Evolutionary conservation across 164 flowering plant species (phyloP).

Genomic region (Nelumbo lutea): DNA sequence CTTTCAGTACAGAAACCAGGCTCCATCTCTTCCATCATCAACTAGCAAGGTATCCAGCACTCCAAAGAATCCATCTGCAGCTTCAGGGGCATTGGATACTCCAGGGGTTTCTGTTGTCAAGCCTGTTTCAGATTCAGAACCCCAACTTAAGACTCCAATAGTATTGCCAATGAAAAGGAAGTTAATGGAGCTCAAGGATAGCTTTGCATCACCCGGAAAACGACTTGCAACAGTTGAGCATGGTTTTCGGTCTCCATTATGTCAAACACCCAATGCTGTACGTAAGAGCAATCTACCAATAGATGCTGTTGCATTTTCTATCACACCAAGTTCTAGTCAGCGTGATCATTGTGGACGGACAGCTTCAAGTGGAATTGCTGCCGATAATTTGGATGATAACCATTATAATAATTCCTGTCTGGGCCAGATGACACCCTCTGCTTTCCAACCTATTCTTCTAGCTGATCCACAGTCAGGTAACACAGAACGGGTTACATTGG

Average conservation of each 20-base stretch:
- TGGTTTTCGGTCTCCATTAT: constrained; percentile 50
- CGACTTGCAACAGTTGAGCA: constrained; percentile 52
- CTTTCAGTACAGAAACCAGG: constrained; percentile 42
- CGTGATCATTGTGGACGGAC: constrained; percentile 38
- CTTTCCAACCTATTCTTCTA: constrained; percentile 35
- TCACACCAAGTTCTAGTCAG: constrained; percentile 38
- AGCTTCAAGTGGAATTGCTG: constrained; percentile 17
- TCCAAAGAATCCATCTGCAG: constrained; percentile 29
- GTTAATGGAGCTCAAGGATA: constrained; percentile 59
- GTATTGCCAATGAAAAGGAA: constrained; percentile 77
- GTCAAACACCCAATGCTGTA: constrained; percentile 37
- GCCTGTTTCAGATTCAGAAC: constrained; percentile 36
- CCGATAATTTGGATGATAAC: constrained; percentile 46
- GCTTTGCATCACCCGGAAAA: constrained; percentile 43
- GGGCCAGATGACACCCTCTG: constrained; percentile 27
- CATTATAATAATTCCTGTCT: constrained; percentile 23
- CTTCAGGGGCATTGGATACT: constrained; percentile 32
- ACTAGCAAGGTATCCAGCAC: constrained; percentile 24
- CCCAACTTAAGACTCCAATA: constrained; percentile 60
- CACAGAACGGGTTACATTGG: constrained; percentile 73
- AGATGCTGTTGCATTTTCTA: constrained; percentile 39
- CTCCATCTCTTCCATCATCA: constrained; percentile 26
- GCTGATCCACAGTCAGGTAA: constrained; percentile 47
- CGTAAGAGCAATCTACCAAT: constrained; percentile 37
- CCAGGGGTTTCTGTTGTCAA: constrained; percentile 27